Evolutionary conservation across 176 grass and related monocot species (phyloP), one percentile per base, ranked within the genome.

Genomic region (Juncus effusus): DNA sequence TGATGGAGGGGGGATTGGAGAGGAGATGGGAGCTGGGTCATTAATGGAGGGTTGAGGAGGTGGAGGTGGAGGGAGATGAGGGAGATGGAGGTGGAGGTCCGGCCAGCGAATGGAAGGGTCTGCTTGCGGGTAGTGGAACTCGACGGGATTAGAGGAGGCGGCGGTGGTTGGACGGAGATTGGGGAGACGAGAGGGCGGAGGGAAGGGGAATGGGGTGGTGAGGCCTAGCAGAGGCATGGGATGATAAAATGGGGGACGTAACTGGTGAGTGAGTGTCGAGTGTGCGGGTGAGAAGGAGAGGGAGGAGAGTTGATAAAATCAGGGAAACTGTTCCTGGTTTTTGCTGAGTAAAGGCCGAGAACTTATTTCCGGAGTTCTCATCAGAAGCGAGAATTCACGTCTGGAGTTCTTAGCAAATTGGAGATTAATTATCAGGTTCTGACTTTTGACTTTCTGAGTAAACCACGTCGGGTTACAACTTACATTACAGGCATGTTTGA

Each of bases 41-140:
- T 55, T 0, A 39, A 49, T 14, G 51, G 77, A 13, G 65, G 61
- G 16, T 47, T 47, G 44, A n/a, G 78, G 76, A 47, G 80, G 78
- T 41, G 65, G 74, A 36, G 81, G 82, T 45, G 79, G 16, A 8
- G 77, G 78, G 36, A 76, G 80, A 42, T 87, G 76, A 15, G 86
- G 79, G 66, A 88, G 74, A 5, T 64, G 75, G 56, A 74, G 69
- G 74, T 90, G 80, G 77, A 96, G 85, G 77, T 82, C 12, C 4
- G 93, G 88, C 88, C 93, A 96, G 16, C 93, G 93, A 13, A 91
- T 4, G 55, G 82, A 84, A 12, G 87, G 84, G 66, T 96, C 92
- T 12, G 92, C 92, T 44, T 84, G 82, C 35, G 87, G 79, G 74
- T 91, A 91, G 16, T 96, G 79, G 74, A 96, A 91, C 19, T 86